Base-by-base conservation (phyloP, 2,329 filamentous ascomycete genomes). In the Microsporum audouinii region DNA sequence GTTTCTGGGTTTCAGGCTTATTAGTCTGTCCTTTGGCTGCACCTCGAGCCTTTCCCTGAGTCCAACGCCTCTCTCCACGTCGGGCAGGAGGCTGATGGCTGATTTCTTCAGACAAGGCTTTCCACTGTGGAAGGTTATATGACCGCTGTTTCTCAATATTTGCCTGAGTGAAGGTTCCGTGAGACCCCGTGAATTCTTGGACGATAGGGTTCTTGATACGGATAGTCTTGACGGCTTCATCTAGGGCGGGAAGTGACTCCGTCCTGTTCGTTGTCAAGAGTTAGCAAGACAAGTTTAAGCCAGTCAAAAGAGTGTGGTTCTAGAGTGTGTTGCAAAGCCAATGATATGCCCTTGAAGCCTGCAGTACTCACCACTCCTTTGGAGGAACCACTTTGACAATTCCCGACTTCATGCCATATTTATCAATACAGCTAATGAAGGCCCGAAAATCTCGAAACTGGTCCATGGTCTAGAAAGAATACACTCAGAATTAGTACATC, bases 101-200 rank as follows among this genome's bases (percentile, higher is more conserved):
- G 71, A 89, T 91, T 75, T 96, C 91, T 65, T 96, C 89, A 71
- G 91, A 96, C 43, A 97, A 81, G 60, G 89, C 84, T 67, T 91
- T 89, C 94, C 94, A 99, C 74, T 99, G 91, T 0, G 92, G 92
- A 3, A 99, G 80, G 68, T 96, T 99, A 78, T 99, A 99, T 12
- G 91, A 91, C 71, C 94, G 84, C 72, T 95, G 90, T 75, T 96
- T 95, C 69, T 97, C 86, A 63, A 99, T 91, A 71, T 99, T 99
- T 70, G 94, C 89, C 73, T 99, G 94, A 39, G 92, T 92, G 72
- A 96, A 99, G 61, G 89, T 95, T 61, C 94, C 95, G 71, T 92
- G 90, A 58, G 89, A 90, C 47, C 94, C 94, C 80, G 95, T 92
- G 69, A 99, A 99, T 69, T 99, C 94, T 74, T 99, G 94, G 71